Base-by-base conservation (phyloP, 2,329 filamentous ascomycete genomes). In the Exophiala bonariae region DNA sequence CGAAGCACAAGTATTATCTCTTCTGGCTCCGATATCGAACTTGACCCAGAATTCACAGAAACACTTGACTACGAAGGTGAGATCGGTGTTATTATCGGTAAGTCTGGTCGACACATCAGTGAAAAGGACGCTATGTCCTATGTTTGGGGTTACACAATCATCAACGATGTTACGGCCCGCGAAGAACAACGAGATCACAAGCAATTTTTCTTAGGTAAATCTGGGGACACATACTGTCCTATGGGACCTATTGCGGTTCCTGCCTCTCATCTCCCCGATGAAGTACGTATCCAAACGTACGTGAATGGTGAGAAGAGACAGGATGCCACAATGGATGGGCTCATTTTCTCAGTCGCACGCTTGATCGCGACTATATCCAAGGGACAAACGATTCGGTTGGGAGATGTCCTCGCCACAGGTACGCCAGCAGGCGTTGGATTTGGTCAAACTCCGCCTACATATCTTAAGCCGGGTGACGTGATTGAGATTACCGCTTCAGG, bases 221-320 rank as follows among this genome's bases (percentile, higher is more conserved):
- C 84, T 3, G 88, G 87, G 55, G 85, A 89, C 65, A 82, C 82
- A 11, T 89, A 84, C 83, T 86, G 84, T 50, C 77, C 77, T 1
- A 79, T 80, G 69, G 78, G 77, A 1, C 77, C 77, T 0, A 66
- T 79, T 19, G 76, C 77, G 4, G 72, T 79, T 1, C 73, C 75
- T 6, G 69, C 69, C 31, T 59, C 64, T 19, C 56, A 67, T 11
- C 62, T 80, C 1, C 68, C 73, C 1, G 55, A 68, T 28, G 63
- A 65, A 39, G 63, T 79, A 1, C 59, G 51, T 1, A 54, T 76
- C 1, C 63, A 69, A 49, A 77, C 75, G 0, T 59, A 62, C 7
- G 74, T 81, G 30, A 81, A 81, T 54, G 73, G 74, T 0, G 70
- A 80, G 52, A 59, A 68, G 32, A 63, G 76, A 4, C 79, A 81